Percentiles rank a stretch among this genome's conserved stretches.
Evolutionary conservation across 805 yeast genomes (phyloP).

Genomic region (Yamadazyma nakazawae): DNA sequence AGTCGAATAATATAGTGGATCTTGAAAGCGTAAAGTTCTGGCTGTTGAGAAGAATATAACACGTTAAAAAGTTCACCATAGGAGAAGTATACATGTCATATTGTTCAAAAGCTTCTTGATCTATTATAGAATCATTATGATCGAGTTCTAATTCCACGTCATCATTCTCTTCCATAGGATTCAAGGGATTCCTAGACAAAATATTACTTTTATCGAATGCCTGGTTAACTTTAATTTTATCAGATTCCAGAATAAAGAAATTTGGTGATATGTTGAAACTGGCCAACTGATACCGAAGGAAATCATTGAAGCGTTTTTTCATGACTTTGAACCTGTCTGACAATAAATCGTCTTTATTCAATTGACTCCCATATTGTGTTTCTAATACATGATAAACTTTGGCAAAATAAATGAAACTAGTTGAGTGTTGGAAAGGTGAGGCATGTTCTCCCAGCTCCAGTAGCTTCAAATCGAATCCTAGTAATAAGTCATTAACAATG

Average conservation of each 20-base stretch:
- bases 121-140: not conserved
- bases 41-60: conserved; percentile 28
- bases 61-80: conserved; percentile 28
- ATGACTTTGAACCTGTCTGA: conserved; percentile 9
- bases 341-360: not conserved
- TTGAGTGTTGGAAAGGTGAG: conserved; percentile 16
- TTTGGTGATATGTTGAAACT: conserved; percentile 17
- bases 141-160: conserved; percentile 4
- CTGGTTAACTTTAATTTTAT: conserved; percentile 16
- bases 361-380: conserved; percentile 2
- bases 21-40: conserved; percentile 13
- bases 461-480: conserved; percentile 28
- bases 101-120: conserved; percentile 1
- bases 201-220: conserved; percentile 3
- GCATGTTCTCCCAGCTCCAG: conserved; percentile 1
- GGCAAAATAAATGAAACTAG: conserved; percentile 28
- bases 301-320: conserved; percentile 21
- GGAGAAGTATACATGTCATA: conserved; percentile 20
- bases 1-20: conserved; percentile 18
- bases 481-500: conserved; percentile 11
- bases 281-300: conserved; percentile 26
- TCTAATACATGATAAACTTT: conserved; percentile 33
- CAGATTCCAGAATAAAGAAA: conserved; percentile 17
- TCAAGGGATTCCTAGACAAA: conserved; percentile 6
- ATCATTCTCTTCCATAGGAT: conserved; percentile 4